Conservation (phyloP, 148 eudicot genomes). For the Mesembryanthemum crystallinum region DNA sequence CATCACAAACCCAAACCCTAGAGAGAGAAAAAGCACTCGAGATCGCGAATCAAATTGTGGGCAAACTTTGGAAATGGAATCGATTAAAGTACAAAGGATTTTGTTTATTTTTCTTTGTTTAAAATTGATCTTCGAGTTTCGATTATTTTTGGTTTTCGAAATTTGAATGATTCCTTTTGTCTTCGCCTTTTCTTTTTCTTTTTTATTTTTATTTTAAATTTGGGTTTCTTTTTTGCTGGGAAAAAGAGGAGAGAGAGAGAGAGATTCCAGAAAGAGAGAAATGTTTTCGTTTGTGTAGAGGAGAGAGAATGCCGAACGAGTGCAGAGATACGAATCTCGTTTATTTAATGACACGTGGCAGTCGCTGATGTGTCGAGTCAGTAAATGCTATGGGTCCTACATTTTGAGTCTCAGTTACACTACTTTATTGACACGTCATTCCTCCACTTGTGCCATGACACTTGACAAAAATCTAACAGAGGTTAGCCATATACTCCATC, state of each 20-base stretch:
- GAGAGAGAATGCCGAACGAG: conserved; percentile 9
- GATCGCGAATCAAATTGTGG: conserved; percentile 7
- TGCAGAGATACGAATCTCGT: conserved; percentile 13
- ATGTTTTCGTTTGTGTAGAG: too few species aligned
- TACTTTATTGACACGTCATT: not conserved
- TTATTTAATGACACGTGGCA: conserved; percentile 16
- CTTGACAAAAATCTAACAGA: too few species aligned
- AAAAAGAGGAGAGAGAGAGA: not conserved
- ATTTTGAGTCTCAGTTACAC: too few species aligned
- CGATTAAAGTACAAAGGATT: not conserved
- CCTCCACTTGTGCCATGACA: not conserved
- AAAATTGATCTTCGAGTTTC: not conserved
- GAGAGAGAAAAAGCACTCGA: not conserved
- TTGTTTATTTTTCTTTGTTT: not conserved
- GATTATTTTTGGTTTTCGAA: not conserved
- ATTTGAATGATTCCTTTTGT: not conserved
- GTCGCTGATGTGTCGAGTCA: conserved; percentile 6
- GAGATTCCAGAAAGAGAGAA: not conserved
- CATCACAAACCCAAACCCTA: conserved; percentile 16
- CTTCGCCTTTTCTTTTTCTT: not conserved
- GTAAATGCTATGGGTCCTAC: conserved; percentile 7
- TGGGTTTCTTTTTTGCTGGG: not conserved
- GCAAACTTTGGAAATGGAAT: conserved; percentile 7
- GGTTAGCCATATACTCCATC: too few species aligned
- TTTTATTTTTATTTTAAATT: too few species aligned